Conservation (phyloP, 257 asterid genomes). For the Prunella vulgaris region DNA sequence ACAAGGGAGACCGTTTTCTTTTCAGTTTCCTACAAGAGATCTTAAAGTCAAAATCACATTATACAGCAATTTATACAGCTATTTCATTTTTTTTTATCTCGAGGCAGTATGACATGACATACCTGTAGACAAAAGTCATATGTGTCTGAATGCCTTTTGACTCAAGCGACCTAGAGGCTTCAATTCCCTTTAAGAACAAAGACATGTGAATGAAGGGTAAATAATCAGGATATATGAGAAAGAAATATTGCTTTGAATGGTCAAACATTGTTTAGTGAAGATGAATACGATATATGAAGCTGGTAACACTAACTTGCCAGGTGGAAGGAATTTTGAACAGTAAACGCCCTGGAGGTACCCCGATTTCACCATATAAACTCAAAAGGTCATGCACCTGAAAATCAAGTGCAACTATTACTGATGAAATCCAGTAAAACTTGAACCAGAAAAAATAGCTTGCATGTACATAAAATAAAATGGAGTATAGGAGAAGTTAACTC, state of each 20-base stretch:
- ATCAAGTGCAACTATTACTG: not conserved
- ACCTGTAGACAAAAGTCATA: slow-evolving; percentile 96
- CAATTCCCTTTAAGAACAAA: slow-evolving; percentile 77
- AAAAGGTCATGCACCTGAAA: slow-evolving; percentile 80
- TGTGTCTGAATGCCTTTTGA: slow-evolving; percentile 98
- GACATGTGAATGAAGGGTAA: slow-evolving; percentile 4
- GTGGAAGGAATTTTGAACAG: slow-evolving; percentile 92
- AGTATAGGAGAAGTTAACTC: too few species aligned
- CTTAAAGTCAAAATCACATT: too few species aligned
- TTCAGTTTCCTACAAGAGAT: too few species aligned
- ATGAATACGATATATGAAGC: too few species aligned
- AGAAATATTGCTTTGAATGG: too few species aligned
- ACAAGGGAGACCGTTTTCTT: too few species aligned
- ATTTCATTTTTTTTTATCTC: too few species aligned
- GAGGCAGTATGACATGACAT: too few species aligned
- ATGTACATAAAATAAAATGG: too few species aligned
- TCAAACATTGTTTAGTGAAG: too few species aligned
- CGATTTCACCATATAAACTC: slow-evolving; percentile 54
- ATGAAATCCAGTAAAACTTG: slow-evolving; percentile 9
- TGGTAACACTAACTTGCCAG: slow-evolving; percentile 97
- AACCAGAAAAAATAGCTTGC: too few species aligned
- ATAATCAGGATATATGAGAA: not conserved
- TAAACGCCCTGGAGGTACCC: slow-evolving; percentile 69
- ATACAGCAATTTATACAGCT: too few species aligned
- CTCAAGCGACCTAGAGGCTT: slow-evolving; percentile 85